Evolutionary conservation across 164 flowering plant species (phyloP).

Genomic region (grape (Vitis vinifera)): DNA sequence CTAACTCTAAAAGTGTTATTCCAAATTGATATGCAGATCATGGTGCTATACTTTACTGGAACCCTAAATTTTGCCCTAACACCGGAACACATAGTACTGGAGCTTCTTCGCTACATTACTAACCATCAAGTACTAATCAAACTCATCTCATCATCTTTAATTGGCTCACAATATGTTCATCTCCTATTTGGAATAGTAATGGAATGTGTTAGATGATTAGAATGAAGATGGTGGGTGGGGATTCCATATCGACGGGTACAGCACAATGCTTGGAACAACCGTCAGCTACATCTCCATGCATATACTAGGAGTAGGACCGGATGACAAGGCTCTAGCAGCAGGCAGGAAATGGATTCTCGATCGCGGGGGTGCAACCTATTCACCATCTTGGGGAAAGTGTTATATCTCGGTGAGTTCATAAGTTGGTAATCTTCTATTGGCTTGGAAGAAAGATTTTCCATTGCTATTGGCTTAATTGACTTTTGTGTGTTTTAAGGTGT

Average conservation of each 20-base stretch:
- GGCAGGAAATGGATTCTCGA: slow-evolving; percentile 33
- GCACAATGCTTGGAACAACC: slow-evolving; percentile 30
- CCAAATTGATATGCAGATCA: slow-evolving; percentile 18
- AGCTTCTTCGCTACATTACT: too few species aligned
- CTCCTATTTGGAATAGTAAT: not conserved
- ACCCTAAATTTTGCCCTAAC: too few species aligned
- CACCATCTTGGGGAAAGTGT: slow-evolving; percentile 33
- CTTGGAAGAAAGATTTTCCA: too few species aligned
- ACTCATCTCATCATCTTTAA: not conserved
- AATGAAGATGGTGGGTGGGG: slow-evolving; percentile 17
- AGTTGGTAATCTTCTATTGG: too few species aligned
- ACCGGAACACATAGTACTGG: too few species aligned
- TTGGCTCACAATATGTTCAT: not conserved
- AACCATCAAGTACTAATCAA: too few species aligned
- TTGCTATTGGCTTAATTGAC: too few species aligned
- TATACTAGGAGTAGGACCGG: slow-evolving; percentile 26
- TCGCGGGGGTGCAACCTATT: slow-evolving; percentile 23
- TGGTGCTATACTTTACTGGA: too few species aligned
- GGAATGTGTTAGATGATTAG: slow-evolving; percentile 3
- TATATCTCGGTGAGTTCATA: slow-evolving; percentile 24
- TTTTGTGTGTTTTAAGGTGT: too few species aligned
- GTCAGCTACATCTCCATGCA: slow-evolving; percentile 31
- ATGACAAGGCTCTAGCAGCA: slow-evolving; percentile 20
- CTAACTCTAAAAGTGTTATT: too few species aligned
- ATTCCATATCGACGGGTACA: slow-evolving; percentile 28